Conservation (phyloP, 306 rosid species). For the Abrus precatorius region DNA sequence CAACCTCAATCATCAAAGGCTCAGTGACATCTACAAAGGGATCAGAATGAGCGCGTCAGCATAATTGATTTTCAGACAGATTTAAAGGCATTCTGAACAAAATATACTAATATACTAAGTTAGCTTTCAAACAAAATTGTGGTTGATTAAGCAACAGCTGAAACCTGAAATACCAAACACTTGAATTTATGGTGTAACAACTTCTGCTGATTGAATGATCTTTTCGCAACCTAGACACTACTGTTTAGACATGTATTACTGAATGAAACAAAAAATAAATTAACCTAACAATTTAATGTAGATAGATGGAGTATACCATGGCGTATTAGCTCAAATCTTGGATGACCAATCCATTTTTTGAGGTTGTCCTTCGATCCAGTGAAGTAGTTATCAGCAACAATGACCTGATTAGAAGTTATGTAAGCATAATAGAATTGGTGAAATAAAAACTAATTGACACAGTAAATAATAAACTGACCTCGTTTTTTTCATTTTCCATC, state of each 20-base stretch:
- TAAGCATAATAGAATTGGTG: background rate
- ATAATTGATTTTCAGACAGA: slow-evolving; percentile 32
- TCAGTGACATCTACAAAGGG: slow-evolving; percentile 81
- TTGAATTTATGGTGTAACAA: slow-evolving; percentile 28
- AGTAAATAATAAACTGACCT: slow-evolving; percentile 58
- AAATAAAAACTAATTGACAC: background rate
- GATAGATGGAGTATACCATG: slow-evolving; percentile 70
- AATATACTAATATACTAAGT: slow-evolving; percentile 18
- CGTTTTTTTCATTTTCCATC: slow-evolving; percentile 96
- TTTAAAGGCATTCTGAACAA: slow-evolving; percentile 26
- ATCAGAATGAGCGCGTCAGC: slow-evolving; percentile 40
- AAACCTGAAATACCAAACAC: slow-evolving; percentile 14
- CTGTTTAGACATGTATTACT: slow-evolving; percentile 24
- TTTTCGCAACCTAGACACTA: slow-evolving; percentile 25
- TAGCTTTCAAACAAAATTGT: slow-evolving; percentile 20
- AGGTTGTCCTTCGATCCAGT: slow-evolving; percentile 95
- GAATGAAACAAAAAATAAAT: background rate
- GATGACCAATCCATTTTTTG: slow-evolving; percentile 94
- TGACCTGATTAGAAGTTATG: slow-evolving; percentile 62
- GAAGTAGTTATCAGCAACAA: slow-evolving; percentile 94
- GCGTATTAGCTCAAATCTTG: slow-evolving; percentile 96
- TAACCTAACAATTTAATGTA: background rate
- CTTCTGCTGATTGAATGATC: slow-evolving; percentile 21
- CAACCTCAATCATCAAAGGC: slow-evolving; percentile 88
- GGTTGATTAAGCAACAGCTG: slow-evolving; percentile 24